Evolutionary conservation across 2,329 filamentous ascomycete species (phyloP).

Genomic region (Fusarium sp.): DNA sequence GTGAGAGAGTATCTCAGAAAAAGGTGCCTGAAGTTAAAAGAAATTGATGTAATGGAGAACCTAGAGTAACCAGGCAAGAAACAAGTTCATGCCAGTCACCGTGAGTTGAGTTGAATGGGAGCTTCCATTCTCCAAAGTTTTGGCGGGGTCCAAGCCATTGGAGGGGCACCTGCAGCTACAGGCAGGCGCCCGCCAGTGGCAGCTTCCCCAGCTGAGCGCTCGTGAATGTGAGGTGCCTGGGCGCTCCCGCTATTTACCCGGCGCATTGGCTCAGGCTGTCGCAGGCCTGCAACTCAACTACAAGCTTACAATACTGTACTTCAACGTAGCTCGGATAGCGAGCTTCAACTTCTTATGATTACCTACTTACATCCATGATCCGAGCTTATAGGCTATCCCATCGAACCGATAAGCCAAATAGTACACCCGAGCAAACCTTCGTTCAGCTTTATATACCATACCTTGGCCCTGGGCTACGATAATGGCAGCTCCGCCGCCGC

Average conservation of each 20-base stretch:
- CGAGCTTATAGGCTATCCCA: neutral
- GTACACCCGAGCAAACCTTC: neutral
- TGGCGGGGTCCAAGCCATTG: slow-evolving; percentile 53
- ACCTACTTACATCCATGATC: neutral
- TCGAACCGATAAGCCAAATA: neutral
- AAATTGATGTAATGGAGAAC: slow-evolving; percentile 18
- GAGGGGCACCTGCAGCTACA: slow-evolving; percentile 51
- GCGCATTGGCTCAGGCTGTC: slow-evolving; percentile 30
- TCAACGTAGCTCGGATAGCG: slow-evolving; percentile 1
- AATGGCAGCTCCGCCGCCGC: slow-evolving; percentile 53
- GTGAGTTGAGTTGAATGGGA: slow-evolving; percentile 13
- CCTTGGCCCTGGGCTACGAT: neutral
- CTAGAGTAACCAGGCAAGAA: slow-evolving; percentile 25
- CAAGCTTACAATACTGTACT: neutral
- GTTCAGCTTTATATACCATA: neutral
- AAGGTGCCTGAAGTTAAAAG: neutral
- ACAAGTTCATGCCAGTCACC: slow-evolving; percentile 32
- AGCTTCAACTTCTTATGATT: slow-evolving; percentile 1
- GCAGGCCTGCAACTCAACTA: slow-evolving; percentile 1
- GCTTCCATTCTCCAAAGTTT: slow-evolving; percentile 42
- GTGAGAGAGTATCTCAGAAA: neutral
- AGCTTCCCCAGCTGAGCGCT: slow-evolving; percentile 22
- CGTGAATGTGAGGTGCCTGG: neutral
- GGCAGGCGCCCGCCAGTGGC: slow-evolving; percentile 3
- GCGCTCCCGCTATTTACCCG: slow-evolving; percentile 51